Base-by-base conservation (phyloP, 1,284 basidiomycete species). In the Apiotrichum domesticum region DNA sequence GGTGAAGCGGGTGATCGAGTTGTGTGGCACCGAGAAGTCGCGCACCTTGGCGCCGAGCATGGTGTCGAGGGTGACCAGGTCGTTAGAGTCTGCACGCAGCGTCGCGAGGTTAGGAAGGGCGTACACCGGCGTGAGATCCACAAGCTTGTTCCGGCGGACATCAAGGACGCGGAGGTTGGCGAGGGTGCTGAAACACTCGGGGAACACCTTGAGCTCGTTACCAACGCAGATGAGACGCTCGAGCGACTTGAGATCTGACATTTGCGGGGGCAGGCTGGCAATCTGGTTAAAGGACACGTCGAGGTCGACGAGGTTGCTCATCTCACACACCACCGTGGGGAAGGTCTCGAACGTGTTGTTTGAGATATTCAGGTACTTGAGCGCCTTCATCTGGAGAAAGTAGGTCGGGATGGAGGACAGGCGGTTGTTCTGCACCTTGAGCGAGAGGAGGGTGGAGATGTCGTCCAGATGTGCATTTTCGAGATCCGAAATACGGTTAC, bases 271-370 rank as follows among this genome's bases (percentile, higher is more conserved):
- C 3, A 98, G 80, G 50, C 85, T 83, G 0, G 82, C 81, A 64
- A 98, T 87, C 72, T 83, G 85, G 78, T 99, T 98, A 81, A 98
- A 98, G 0, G 95, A 98, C 46, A 97, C 82, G 71, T 98, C 95
- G 21, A 99, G 83, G 66, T 95, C 90, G 35, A 84, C 79, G 34
- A 98, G 82, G 15, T 80, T 83, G 5, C 80, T 78, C 71, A 98
- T 84, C 58, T 87, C 80, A 71, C 84, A 87, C 15, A 98, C 82
- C 32, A 89, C 87, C 0, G 78, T 61, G 0, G 95, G 94, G 57
- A 98, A 82, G n/a, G 72, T 76, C 46, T 84, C 84, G 73, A 98
- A 93, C 71, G 92, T 91, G 80, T 98, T 99, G 79, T 98, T 98
- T 50, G 92, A 96, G 62, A 99, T 88, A 78, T 98, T 96, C 67